Percentiles rank a stretch among this genome's conserved stretches.
Evolutionary conservation across 768 basidiomycete species (phyloP).

Genomic region (Strobilomyces confusus): DNA sequence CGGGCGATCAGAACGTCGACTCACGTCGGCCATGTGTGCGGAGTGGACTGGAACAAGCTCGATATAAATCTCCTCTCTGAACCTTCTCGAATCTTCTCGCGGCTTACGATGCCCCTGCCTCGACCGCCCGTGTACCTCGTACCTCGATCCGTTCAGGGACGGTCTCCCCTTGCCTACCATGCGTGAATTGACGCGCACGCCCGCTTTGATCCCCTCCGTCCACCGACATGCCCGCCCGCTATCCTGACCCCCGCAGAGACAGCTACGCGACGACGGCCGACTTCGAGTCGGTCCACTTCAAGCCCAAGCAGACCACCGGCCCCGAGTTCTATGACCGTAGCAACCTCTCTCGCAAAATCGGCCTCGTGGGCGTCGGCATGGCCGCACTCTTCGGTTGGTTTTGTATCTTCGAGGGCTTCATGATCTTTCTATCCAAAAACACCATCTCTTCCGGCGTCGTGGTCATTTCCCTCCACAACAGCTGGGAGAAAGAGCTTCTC

Average conservation of each 20-base stretch:
- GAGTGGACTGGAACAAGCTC: neutral
- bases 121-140: no score
- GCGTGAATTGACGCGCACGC: neutral
- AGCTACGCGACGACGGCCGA: conserved; percentile 9
- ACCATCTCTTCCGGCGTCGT: conserved; percentile 24
- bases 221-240: conserved; percentile 5
- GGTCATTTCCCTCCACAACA: conserved; percentile 13
- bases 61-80: conserved; percentile 19
- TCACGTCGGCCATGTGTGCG: conserved; percentile 34
- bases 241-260: conserved; percentile 1
- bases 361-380: conserved; percentile 23
- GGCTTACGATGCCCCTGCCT: no score
- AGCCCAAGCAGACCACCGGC: conserved; percentile 19
- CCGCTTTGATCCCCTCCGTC: neutral
- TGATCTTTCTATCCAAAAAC: conserved; percentile 21
- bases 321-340: conserved; percentile 30
- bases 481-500: conserved; percentile 19
- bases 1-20: conserved; percentile 9
- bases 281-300: conserved; percentile 23
- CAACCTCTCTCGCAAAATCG: conserved; percentile 19
- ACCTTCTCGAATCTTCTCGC: conserved; percentile 32
- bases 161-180: neutral
- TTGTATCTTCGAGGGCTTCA: conserved; percentile 23
- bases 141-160: conserved; percentile 5
- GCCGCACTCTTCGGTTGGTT: conserved; percentile 18